Evolutionary conservation across 2,329 filamentous ascomycete genomes (phyloP).

Genomic region (Botrytis paeoniae): DNA sequence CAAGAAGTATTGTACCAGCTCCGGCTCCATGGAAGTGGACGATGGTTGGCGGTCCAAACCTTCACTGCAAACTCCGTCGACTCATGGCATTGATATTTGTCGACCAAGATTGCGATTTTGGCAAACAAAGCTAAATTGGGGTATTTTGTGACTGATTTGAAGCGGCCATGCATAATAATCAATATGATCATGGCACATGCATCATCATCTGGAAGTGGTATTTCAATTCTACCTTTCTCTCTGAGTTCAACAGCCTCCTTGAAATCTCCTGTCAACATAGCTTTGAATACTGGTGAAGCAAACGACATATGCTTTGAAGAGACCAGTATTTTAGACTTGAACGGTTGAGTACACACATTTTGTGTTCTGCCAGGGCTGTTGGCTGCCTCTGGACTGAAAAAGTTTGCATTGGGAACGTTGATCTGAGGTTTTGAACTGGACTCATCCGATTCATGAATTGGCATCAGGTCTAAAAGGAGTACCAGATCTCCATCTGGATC

Average conservation of each 20-base stretch:
- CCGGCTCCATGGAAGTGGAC: fast-evolving
- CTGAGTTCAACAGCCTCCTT: not conserved
- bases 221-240: not conserved
- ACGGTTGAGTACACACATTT: too few species aligned
- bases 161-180: not conserved
- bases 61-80: not conserved
- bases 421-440: too few species aligned
- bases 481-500: slow-evolving; percentile 12
- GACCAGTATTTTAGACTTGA: not conserved
- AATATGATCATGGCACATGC: not conserved
- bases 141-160: not conserved
- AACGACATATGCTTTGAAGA: slow-evolving; percentile 14
- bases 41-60: not conserved
- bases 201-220: slow-evolving; percentile 14
- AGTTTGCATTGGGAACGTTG: not conserved
- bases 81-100: slow-evolving; percentile 16
- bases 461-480: not conserved
- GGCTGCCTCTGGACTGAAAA: too few species aligned
- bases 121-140: not conserved
- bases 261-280: not conserved
- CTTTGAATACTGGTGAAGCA: slow-evolving; percentile 13
- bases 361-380: not conserved
- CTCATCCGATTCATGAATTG: fast-evolving
- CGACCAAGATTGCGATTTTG: not conserved
- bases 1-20: too few species aligned